These are phyloP conservation scores for Suillus ampliporus DNA, from an alignment of 768 basidiomycete genomes.

Conservation along the genomic window DNA sequence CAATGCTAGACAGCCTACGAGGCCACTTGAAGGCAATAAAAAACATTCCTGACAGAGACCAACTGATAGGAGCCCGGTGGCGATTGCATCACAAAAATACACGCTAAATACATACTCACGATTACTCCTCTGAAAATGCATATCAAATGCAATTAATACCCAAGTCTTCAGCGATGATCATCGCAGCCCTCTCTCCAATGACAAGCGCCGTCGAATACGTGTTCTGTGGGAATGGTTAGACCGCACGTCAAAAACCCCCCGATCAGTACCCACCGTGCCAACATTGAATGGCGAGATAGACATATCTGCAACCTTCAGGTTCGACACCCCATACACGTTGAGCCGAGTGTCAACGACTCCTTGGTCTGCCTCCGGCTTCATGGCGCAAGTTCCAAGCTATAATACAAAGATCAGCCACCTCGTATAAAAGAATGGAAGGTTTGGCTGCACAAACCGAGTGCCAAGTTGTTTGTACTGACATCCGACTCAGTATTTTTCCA, in stretches of 20 bases:
- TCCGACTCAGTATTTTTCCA: neutral
- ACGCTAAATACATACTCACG: too few species aligned
- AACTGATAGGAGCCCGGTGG: too few species aligned
- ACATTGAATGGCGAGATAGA: conserved; percentile 48
- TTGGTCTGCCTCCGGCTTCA: conserved; percentile 61
- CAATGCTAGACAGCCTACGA: too few species aligned
- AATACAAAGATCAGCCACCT: neutral
- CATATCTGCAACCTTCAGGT: conserved; percentile 64
- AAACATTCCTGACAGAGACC: too few species aligned
- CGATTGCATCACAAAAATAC: too few species aligned
- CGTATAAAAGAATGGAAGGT: neutral
- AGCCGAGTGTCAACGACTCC: conserved; percentile 69
- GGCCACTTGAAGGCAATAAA: too few species aligned
- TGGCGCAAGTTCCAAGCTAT: conserved; percentile 69
- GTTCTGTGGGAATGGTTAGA: conserved; percentile 17
- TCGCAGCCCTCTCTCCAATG: conserved; percentile 33
- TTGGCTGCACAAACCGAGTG: conserved; percentile 33
- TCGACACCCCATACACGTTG: conserved; percentile 64
- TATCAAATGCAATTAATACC: conserved; percentile 20
- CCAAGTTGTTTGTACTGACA: conserved; percentile 35
- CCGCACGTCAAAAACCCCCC: neutral
- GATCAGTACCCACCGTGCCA: conserved; percentile 29
- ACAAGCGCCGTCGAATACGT: conserved; percentile 30
- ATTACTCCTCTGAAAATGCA: conserved; percentile 20
- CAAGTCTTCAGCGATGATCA: conserved; percentile 28